A percentile compares a stretch with the other conserved stretches of the same genome.
phyloP scores from a whole-genome alignment of 2,329 filamentous ascomycete genomes.

The Rhexocercosporidium sp. region DNA sequence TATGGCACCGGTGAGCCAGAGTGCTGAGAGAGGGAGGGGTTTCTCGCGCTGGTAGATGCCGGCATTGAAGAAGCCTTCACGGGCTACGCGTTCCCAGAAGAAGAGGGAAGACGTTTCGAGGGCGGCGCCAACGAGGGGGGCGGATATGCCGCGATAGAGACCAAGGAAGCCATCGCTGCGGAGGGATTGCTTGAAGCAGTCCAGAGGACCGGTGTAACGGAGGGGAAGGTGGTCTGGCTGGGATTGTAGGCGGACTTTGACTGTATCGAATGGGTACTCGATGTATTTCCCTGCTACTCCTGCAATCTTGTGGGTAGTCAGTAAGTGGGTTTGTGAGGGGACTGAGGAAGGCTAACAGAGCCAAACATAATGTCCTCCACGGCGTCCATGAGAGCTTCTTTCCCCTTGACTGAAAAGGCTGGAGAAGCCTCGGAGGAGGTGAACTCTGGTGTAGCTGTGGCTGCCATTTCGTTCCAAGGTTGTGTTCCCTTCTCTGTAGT shows the following conservation, averaged over 20 bases:
- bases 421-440: constrained; percentile 19
- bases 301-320: constrained; percentile 60
- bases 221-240: constrained; percentile 84
- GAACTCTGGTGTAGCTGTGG: constrained; percentile 34
- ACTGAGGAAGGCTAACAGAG: constrained; percentile 58
- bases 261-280: constrained; percentile 97
- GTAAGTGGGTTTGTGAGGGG: not conserved
- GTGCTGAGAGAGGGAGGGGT: constrained; percentile 73
- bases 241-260: constrained; percentile 97
- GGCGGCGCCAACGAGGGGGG: constrained; percentile 87
- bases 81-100: constrained; percentile 82
- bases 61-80: constrained; percentile 64
- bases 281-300: constrained; percentile 94
- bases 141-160: constrained; percentile 91
- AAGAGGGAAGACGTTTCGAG: constrained; percentile 93
- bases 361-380: constrained; percentile 88
- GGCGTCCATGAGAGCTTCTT: constrained; percentile 55
- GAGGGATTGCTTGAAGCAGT: constrained; percentile 91
- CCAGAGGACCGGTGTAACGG: constrained; percentile 83
- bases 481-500: not conserved
- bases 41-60: constrained; percentile 57
- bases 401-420: constrained; percentile 23
- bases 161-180: constrained; percentile 73
- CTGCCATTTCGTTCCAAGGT: constrained; percentile 31
- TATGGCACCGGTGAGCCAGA: constrained; percentile 82